Evolutionary conservation across 1,139 yeast species (phyloP).

Genomic region (Kluyveromyces sp.): DNA sequence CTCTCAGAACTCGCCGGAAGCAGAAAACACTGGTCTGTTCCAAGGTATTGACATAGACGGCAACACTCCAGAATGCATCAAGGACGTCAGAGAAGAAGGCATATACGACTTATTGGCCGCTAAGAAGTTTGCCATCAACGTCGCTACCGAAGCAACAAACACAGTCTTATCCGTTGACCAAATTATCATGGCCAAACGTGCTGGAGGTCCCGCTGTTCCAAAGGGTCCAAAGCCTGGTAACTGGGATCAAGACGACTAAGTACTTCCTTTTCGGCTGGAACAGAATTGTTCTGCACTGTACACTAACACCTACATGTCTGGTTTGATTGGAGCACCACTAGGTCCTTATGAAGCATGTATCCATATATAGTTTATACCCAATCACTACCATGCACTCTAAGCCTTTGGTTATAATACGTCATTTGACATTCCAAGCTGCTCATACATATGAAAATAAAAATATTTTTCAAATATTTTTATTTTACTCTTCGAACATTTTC

Average conservation of each 20-base stretch:
- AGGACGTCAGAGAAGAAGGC: conserved; percentile 62
- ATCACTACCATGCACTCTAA: not conserved
- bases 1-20: conserved; percentile 32
- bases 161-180: conserved; percentile 84
- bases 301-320: too few relatives aligned
- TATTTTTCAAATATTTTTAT: not conserved
- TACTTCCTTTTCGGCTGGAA: too few relatives aligned
- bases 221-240: conserved; percentile 81
- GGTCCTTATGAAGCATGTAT: too few relatives aligned
- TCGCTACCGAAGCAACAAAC: conserved; percentile 92
- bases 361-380: not conserved
- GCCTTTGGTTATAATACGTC: too few relatives aligned
- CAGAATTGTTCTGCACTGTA: not conserved
- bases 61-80: conserved; percentile 55
- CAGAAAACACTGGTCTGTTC: conserved; percentile 29
- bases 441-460: not conserved
- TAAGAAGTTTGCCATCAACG: conserved; percentile 79
- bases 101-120: conserved; percentile 76
- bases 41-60: conserved; percentile 72
- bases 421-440: too few relatives aligned
- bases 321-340: too few relatives aligned
- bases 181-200: conserved; percentile 77
- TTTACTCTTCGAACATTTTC: not conserved
- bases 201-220: conserved; percentile 95
- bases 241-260: conserved; percentile 94